phyloP scores from a whole-genome alignment of 441 rosid genomes.

The Syzygium syzygioides region DNA sequence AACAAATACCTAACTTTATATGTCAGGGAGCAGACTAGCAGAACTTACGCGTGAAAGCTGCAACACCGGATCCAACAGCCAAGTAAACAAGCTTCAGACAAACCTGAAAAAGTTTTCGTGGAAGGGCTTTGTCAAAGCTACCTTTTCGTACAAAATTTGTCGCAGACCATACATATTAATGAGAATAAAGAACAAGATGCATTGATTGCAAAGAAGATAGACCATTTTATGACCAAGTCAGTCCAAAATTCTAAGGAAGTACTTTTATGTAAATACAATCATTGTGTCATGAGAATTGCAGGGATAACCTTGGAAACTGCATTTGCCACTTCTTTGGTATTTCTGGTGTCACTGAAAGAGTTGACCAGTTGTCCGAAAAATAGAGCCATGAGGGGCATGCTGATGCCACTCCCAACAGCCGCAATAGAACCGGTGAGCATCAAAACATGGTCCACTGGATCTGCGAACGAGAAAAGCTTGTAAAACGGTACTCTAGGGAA shows the following conservation, averaged over 20 bases:
- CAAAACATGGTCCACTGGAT: conserved; percentile 34
- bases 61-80: conserved; percentile 42
- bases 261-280: neutral
- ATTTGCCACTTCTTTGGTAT: conserved; percentile 25
- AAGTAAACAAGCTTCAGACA: conserved; percentile 44
- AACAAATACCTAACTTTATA: neutral
- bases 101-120: conserved; percentile 26
- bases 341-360: conserved; percentile 52
- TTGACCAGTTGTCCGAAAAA: conserved; percentile 50
- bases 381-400: conserved; percentile 50
- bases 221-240: neutral
- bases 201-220: neutral
- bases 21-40: neutral
- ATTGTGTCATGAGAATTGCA: neutral
- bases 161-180: neutral
- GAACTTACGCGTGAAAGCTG: conserved; percentile 67
- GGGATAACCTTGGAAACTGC: conserved; percentile 41
- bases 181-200: neutral
- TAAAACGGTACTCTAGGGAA: conserved; percentile 30
- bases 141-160: neutral
- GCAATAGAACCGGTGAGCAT: conserved; percentile 58
- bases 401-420: conserved; percentile 51
- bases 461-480: conserved; percentile 71
- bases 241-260: neutral
- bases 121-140: neutral